These are phyloP conservation scores for Arthroderma sp. DNA, from an alignment of 2,329 filamentous ascomycete species.

Conservation along the genomic window DNA sequence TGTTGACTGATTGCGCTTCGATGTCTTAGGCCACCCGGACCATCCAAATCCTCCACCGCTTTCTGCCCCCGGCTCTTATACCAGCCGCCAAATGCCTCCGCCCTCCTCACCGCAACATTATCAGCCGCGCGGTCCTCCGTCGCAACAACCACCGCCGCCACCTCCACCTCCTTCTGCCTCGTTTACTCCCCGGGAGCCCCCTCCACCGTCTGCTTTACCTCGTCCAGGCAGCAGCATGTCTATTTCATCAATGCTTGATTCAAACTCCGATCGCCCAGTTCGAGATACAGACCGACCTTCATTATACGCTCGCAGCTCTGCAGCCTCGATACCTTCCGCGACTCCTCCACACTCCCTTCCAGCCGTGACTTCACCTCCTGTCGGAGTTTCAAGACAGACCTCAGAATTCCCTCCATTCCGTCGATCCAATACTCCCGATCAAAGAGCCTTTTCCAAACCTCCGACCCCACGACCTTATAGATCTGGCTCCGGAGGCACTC, in stretches of 20 bases:
- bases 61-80: constrained; percentile 22
- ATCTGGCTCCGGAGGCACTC: constrained; percentile 23
- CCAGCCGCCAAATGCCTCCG: constrained; percentile 36
- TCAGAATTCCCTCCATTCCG: constrained; percentile 51
- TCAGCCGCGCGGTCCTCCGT: constrained; percentile 28
- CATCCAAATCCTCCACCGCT: constrained; percentile 17
- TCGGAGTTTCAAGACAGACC: constrained; percentile 28
- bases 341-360: not conserved
- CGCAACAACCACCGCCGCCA: constrained; percentile 25
- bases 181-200: constrained; percentile 41
- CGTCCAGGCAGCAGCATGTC: constrained; percentile 56
- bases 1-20: not conserved
- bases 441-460: constrained; percentile 39
- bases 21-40: constrained; percentile 9
- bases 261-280: constrained; percentile 34
- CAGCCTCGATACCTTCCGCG: constrained; percentile 15
- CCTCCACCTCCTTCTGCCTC: constrained; percentile 27
- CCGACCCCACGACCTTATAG: constrained; percentile 23
- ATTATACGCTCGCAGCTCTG: constrained; percentile 36
- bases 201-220: constrained; percentile 31
- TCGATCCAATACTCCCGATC: constrained; percentile 62
- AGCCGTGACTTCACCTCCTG: constrained; percentile 32
- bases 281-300: constrained; percentile 34
- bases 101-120: constrained; percentile 39
- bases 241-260: constrained; percentile 58